Base-by-base conservation (phyloP, 345 rosid genomes). In the Viola odorata region DNA sequence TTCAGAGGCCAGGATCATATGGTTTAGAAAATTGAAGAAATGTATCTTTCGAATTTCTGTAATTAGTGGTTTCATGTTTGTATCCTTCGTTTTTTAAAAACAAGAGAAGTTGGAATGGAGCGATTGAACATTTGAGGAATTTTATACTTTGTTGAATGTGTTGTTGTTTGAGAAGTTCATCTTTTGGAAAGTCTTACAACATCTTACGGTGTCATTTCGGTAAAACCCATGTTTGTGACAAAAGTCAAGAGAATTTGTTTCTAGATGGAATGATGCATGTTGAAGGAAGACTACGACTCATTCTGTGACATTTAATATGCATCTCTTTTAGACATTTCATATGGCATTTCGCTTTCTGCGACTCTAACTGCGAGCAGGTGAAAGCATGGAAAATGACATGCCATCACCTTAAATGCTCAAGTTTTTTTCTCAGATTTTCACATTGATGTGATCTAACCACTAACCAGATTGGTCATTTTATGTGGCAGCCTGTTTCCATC, bases 11-110 rank as follows among this genome's bases (percentile, higher is more conserved):
- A 53, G 15, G 55, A 23, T 23, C 54, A 51, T 45, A 37, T 13
- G 63, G 38, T n/a, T 58, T n/a, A 15, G 49, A 39, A 45, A 37
- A 42, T 58, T 42, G 3, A 53, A 59, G 64, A 16, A 47, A 59
- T 23, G 55, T 9, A 23, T 23, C 37, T 6, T 48, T 23, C 41
- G 3, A 53, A 49, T 58, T 7, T 40, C 12, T 41, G 10, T 38
- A 45, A 36, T 41, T 41, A 10, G 38, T 42, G 42, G 13, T 41
- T 50, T 51, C 14, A 37, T 48, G 48, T 7, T 41, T 58, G 9
- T 58, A 58, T 50, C 3, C 37, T 23, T 5, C 10, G 50, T 51
- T 23, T 51, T 6, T 8, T n/a, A 52, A n/a, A 48, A 45, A 44
- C 49, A 58, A 11, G 39, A 56, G 8, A 4, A 16, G 4, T 15